Evolutionary conservation across 1,139 yeast species (phyloP), one percentile per base, ranked within the genome.

Genomic region (Pneumocystis wakefieldiae): DNA sequence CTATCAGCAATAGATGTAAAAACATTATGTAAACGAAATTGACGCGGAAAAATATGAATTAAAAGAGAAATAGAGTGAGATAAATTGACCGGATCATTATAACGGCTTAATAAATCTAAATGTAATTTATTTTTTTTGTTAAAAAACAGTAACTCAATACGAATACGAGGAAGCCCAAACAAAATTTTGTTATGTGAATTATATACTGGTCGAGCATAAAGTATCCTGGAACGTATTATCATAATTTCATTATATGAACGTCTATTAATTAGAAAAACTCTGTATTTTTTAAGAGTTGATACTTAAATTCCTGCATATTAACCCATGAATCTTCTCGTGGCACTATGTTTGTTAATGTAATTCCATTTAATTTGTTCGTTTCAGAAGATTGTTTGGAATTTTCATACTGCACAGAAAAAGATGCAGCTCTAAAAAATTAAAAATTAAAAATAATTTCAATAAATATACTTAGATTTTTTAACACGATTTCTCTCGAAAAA

Each of bases 21-120:
- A 32, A 64, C 58, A 57, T 61, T 66, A 35, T 60, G 60, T 53
- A 62, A 59, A 14, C 62, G 60, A 39, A 59, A 67, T 48, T 66
- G 68, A 59, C 61, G 59, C 3, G 69, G 68, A 62, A 68, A 68
- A 19, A 67, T 63, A 32, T 63, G 35, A 41, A 58, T 48, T 28
- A 67, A 53, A 10, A 66, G 32, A 19, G 17, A 32, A 37, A 65
- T 63, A 8, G 66, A 64, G 12, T 61, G 62, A 15, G 17, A 53
- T 4, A 59, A 6, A n/a, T 53, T 17, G 4, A 12, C 37, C 14
- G 60, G 32, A 15, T 59, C 59, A 17, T 37, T 7, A 32, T 41
- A 61, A 17, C 63, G 48, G 15, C 53, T 53, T 19, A 67, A 59
- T 32, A 59, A 35, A 35, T 61, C 59, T 57, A 24, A 48, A 48